phyloP scores from a whole-genome alignment of 2,329 filamentous ascomycete species.

The Beauveria rudraprayagi region DNA sequence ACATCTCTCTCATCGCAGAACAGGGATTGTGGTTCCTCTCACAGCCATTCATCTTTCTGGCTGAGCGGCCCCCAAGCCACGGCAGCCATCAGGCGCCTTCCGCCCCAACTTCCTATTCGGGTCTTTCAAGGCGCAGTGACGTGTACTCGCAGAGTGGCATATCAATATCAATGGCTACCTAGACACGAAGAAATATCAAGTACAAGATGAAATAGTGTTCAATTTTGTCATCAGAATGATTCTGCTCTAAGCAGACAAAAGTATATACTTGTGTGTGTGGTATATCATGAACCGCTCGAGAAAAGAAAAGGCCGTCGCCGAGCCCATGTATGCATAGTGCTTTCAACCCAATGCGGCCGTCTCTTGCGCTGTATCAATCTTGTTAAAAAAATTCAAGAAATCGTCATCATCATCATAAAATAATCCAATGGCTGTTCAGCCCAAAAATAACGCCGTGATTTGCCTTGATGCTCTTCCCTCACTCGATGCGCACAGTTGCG shows the following conservation, averaged over 20 bases:
- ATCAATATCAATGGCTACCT: background rate
- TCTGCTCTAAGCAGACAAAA: background rate
- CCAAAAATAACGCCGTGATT: slow-evolving; percentile 1
- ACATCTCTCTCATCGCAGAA: no score
- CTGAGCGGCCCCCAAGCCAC: background rate
- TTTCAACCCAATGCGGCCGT: background rate
- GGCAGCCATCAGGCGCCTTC: background rate
- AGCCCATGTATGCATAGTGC: background rate
- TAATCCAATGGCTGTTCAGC: background rate
- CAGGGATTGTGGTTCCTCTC: no score
- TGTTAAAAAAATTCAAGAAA: background rate
- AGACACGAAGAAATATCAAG: background rate
- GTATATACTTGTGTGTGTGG: background rate
- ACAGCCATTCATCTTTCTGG: no score
- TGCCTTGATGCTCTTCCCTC: background rate
- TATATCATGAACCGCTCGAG: background rate
- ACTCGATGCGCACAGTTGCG: background rate
- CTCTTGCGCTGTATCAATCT: slow-evolving; percentile 3
- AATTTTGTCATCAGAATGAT: background rate
- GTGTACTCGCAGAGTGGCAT: no score
- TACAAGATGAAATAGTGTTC: background rate
- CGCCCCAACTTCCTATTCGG: no score
- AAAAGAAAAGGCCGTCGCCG: background rate
- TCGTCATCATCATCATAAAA: slow-evolving; percentile 3
- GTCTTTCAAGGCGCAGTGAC: no score